phyloP scores from a whole-genome alignment of 176 grass and related monocot genomes.

The Lolium multiflorum region DNA sequence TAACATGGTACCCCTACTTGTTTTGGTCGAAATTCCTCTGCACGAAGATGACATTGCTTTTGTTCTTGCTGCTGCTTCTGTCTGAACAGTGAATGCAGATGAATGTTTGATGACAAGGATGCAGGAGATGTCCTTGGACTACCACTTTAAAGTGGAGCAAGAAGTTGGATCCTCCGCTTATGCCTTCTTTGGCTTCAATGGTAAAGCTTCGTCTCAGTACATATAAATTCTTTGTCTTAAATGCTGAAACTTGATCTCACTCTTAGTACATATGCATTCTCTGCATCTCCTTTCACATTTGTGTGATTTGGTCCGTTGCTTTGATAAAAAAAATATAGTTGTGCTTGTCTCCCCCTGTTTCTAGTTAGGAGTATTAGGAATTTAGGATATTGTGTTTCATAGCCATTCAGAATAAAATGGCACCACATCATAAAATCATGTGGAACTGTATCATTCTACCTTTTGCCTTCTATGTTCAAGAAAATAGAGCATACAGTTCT shows the following conservation, averaged over 20 bases:
- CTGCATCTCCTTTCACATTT: neutral
- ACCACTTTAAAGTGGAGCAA: constrained; percentile 83
- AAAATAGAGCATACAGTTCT: neutral
- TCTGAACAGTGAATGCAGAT: constrained; percentile 61
- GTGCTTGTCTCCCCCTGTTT: neutral
- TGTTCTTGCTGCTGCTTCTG: neutral
- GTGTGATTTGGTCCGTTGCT: neutral
- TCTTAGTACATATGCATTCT: neutral
- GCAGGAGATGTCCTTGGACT: constrained; percentile 89
- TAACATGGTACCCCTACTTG: neutral
- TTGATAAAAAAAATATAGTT: neutral
- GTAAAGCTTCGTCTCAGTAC: constrained; percentile 47
- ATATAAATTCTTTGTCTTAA: neutral
- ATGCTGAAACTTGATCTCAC: neutral
- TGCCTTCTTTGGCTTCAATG: constrained; percentile 80
- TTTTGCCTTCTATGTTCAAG: neutral
- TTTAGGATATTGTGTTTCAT: neutral
- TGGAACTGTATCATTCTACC: constrained; percentile 3
- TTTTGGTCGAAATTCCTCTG: neutral
- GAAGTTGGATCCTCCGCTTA: constrained; percentile 65
- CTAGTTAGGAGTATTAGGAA: neutral
- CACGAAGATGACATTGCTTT: neutral
- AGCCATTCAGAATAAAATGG: constrained; percentile 1
- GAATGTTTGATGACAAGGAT: constrained; percentile 87
- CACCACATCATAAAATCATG: constrained; percentile 10